A percentile compares a stretch with the other conserved stretches of the same genome.
phyloP scores from a whole-genome alignment of 2,329 filamentous ascomycete species.

The Metarhizium brunneum region DNA sequence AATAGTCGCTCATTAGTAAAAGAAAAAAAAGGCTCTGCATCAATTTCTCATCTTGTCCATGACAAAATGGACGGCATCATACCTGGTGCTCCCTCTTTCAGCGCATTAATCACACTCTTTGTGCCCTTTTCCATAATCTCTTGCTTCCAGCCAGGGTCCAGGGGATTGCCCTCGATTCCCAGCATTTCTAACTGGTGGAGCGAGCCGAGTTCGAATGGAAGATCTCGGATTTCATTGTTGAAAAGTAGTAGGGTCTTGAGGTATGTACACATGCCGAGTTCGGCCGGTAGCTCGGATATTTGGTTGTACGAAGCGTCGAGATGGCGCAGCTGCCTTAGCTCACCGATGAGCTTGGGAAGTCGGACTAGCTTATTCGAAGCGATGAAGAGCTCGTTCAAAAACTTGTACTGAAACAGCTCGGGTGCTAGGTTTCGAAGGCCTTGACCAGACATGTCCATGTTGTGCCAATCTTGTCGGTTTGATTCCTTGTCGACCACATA shows the following conservation, averaged over 20 bases:
- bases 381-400: slow-evolving; percentile 86
- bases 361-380: slow-evolving; percentile 82
- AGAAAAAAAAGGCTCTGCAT: neutral
- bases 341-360: slow-evolving; percentile 74
- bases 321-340: slow-evolving; percentile 69
- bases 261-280: slow-evolving; percentile 95
- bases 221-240: slow-evolving; percentile 74
- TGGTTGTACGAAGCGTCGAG: slow-evolving; percentile 88
- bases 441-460: slow-evolving; percentile 93
- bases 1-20: slow-evolving; percentile 9
- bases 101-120: slow-evolving; percentile 68
- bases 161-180: slow-evolving; percentile 84
- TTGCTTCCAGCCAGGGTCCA: slow-evolving; percentile 67
- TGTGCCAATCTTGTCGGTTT: slow-evolving; percentile 78
- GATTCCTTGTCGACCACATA: slow-evolving; percentile 57
- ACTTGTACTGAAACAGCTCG: slow-evolving; percentile 77
- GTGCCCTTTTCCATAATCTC: slow-evolving; percentile 84
- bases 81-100: slow-evolving; percentile 82
- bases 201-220: slow-evolving; percentile 83
- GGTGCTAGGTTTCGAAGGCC: slow-evolving; percentile 74
- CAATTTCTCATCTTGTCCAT: neutral
- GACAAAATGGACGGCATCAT: slow-evolving; percentile 28
- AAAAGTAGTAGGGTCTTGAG: slow-evolving; percentile 79
- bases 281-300: slow-evolving; percentile 69
- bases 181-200: slow-evolving; percentile 82